Percentiles rank a stretch among this genome's conserved stretches.
Conservation (phyloP, 2,329 filamentous ascomycete species). For the Ascochyta lentis region DNA sequence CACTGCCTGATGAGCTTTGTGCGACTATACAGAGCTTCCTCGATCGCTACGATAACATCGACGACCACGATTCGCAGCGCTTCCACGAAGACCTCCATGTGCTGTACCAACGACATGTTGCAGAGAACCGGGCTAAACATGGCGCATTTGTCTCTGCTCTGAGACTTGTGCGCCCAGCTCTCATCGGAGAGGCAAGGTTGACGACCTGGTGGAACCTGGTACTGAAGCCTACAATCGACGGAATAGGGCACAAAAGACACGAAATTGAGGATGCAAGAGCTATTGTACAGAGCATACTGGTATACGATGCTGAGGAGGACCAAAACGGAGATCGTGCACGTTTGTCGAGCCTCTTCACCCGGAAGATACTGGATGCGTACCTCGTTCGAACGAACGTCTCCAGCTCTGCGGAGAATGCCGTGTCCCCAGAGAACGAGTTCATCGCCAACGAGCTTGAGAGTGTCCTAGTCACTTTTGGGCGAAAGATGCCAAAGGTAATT, state of each 20-base stretch:
- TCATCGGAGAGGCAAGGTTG: constrained; percentile 68
- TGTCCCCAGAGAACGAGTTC: constrained; percentile 54
- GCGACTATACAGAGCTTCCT: constrained; percentile 71
- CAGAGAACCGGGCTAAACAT: constrained; percentile 62
- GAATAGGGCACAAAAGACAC: constrained; percentile 66
- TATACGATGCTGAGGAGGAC: constrained; percentile 66
- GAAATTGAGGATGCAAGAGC: constrained; percentile 69
- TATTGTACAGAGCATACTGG: constrained; percentile 69
- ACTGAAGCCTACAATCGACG: constrained; percentile 62
- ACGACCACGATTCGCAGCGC: constrained; percentile 72
- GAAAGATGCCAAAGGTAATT: constrained; percentile 68
- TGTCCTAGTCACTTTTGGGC: constrained; percentile 65
- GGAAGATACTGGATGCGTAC: constrained; percentile 57
- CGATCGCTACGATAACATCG: constrained; percentile 69
- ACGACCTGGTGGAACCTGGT: constrained; percentile 76
- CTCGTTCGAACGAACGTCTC: constrained; percentile 51
- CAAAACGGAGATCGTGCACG: constrained; percentile 54
- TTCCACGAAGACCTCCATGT: constrained; percentile 75
- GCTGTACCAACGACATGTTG: constrained; percentile 71
- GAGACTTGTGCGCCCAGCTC: constrained; percentile 66
- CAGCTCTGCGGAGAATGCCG: constrained; percentile 44
- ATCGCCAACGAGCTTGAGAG: constrained; percentile 60
- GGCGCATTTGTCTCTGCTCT: constrained; percentile 74
- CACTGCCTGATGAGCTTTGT: constrained; percentile 71
- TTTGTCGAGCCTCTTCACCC: constrained; percentile 60